Evolutionary conservation across 1,139 yeast species (phyloP).

Genomic region (Suhomyces coccinellae): DNA sequence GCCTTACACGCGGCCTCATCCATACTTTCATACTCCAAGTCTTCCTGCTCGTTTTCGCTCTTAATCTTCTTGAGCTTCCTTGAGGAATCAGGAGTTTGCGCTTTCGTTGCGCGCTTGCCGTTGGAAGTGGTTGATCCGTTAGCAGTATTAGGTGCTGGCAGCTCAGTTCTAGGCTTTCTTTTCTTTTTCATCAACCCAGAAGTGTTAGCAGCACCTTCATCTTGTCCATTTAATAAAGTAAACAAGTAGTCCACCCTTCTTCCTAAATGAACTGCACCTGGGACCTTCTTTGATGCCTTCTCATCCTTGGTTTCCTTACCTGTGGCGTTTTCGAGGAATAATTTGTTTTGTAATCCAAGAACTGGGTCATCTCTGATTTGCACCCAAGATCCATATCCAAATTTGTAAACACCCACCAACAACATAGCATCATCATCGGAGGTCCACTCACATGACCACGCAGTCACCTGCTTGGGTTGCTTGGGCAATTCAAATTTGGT

Average conservation of each 20-base stretch:
- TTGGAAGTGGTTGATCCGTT: slow-evolving; percentile 7
- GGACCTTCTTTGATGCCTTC: slow-evolving; percentile 59
- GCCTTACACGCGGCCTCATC: slow-evolving; percentile 72
- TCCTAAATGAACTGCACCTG: slow-evolving; percentile 92
- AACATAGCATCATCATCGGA: slow-evolving; percentile 82
- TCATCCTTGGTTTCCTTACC: slow-evolving; percentile 15
- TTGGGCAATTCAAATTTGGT: slow-evolving; percentile 56
- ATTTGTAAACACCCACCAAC: slow-evolving; percentile 81
- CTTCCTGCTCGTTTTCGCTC: slow-evolving; percentile 24
- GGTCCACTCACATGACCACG: slow-evolving; percentile 91
- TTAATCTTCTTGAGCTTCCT: slow-evolving; percentile 17
- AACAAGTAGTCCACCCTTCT: slow-evolving; percentile 89
- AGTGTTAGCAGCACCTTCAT: slow-evolving; percentile 23
- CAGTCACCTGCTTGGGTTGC: slow-evolving; percentile 77
- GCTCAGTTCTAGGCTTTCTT: slow-evolving; percentile 21
- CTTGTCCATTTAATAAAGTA: slow-evolving; percentile 60
- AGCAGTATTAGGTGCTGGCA: slow-evolving; percentile 17
- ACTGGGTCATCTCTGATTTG: slow-evolving; percentile 95
- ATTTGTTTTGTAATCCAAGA: slow-evolving; percentile 79
- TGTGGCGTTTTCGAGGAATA: slow-evolving; percentile 55
- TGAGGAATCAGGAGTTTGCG: slow-evolving; percentile 22
- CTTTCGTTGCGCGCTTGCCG: slow-evolving; percentile 12
- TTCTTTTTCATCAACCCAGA: slow-evolving; percentile 10
- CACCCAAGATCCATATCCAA: slow-evolving; percentile 96
- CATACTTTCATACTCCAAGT: slow-evolving; percentile 75